Evolutionary conservation across 2,329 filamentous ascomycete genomes (phyloP).

Genomic region (Talaromyces pinophilus): DNA sequence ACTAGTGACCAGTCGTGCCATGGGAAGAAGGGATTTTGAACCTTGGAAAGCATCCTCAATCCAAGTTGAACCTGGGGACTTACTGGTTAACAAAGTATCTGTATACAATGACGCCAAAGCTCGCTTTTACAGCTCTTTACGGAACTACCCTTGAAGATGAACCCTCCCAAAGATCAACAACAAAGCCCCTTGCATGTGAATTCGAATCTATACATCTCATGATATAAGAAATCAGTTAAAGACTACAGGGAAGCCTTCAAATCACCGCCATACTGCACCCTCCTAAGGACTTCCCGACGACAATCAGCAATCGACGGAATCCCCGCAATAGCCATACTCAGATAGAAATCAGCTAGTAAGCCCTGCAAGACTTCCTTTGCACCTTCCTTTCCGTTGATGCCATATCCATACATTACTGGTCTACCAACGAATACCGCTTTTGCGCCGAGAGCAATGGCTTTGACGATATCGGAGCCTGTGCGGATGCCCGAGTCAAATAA

Average conservation of each 20-base stretch:
- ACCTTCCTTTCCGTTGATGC: conserved; percentile 20
- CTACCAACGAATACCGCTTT: conserved; percentile 22
- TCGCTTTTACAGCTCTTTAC: not conserved
- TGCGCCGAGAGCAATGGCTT: conserved; percentile 23
- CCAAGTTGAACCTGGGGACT: no score
- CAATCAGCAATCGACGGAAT: conserved; percentile 44
- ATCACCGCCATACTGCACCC: conserved; percentile 40
- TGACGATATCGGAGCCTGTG: conserved; percentile 22
- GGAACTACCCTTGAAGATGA: not conserved
- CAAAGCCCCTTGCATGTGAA: not conserved
- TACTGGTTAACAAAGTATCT: not conserved
- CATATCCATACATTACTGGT: conserved; percentile 23
- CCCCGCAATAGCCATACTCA: conserved; percentile 58
- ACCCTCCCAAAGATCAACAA: not conserved
- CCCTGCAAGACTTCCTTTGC: conserved; percentile 32
- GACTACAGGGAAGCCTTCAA: conserved; percentile 36
- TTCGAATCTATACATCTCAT: not conserved
- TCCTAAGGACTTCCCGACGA: conserved; percentile 36
- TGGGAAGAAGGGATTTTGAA: not conserved
- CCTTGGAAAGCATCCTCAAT: not conserved
- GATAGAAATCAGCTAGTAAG: conserved; percentile 56
- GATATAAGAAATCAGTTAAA: not conserved
- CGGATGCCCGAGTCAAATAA: conserved; percentile 23
- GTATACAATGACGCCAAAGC: not conserved
- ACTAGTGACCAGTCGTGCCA: not conserved